Evolutionary conservation across 83 land plant genomes (phyloP).

Genomic region (Larix sibirica): DNA sequence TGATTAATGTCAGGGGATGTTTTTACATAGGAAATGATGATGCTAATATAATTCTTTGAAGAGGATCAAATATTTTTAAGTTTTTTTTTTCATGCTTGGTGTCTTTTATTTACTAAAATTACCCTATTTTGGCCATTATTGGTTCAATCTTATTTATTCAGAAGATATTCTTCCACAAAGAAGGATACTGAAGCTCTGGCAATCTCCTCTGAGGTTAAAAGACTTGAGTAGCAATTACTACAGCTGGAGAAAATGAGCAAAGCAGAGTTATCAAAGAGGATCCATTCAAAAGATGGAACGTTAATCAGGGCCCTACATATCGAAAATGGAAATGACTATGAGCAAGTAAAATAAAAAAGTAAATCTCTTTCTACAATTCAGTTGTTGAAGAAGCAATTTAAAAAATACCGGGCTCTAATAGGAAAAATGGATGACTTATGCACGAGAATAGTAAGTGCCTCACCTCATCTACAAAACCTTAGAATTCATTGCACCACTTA

Average conservation of each 20-base stretch:
- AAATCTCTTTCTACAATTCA: constrained; percentile 24
- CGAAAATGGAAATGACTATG: neutral
- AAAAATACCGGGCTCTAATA: constrained; percentile 59
- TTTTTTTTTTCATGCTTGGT: too few relatives aligned
- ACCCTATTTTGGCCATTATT: neutral
- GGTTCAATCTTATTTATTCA: constrained; percentile 7
- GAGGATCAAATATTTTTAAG: neutral
- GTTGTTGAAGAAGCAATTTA: constrained; percentile 59
- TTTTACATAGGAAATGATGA: neutral
- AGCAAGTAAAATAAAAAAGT: neutral
- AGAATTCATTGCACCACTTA: too few relatives aligned
- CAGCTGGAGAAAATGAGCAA: constrained; percentile 62
- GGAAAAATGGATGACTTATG: constrained; percentile 64
- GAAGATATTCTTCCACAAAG: constrained; percentile 31
- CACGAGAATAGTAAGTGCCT: constrained; percentile 45
- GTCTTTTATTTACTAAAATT: neutral
- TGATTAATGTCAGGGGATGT: neutral
- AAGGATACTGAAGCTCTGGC: constrained; percentile 71
- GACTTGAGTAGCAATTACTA: constrained; percentile 54
- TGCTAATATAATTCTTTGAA: neutral
- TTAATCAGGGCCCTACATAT: neutral
- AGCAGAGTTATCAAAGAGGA: constrained; percentile 1
- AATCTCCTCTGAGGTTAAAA: constrained; percentile 63
- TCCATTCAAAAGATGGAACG: neutral
- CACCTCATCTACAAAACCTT: too few relatives aligned